A percentile compares a stretch with the other conserved stretches of the same genome.
Evolutionary conservation across 768 basidiomycete genomes (phyloP).

Genomic region (Postia placenta): DNA sequence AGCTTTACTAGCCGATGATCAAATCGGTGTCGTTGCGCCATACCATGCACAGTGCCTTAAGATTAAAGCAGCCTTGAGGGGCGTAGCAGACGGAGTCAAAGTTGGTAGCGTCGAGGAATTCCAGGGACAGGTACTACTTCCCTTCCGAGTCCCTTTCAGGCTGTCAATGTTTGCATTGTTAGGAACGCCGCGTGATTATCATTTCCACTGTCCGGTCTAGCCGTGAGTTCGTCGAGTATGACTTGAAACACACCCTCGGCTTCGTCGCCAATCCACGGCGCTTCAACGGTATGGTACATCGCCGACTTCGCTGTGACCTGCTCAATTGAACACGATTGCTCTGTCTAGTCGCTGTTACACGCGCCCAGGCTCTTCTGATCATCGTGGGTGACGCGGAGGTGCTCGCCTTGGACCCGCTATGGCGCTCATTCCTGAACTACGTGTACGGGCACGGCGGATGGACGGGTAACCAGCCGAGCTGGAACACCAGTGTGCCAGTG

Average conservation of each 20-base stretch:
- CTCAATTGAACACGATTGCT: neutral
- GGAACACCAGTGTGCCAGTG: slow-evolving; percentile 31
- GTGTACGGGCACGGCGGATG: slow-evolving; percentile 45
- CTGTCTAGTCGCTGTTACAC: slow-evolving; percentile 54
- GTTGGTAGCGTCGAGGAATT: slow-evolving; percentile 38
- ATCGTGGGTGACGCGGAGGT: slow-evolving; percentile 56
- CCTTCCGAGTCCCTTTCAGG: neutral
- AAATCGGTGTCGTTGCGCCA: slow-evolving; percentile 36
- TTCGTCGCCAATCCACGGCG: slow-evolving; percentile 31
- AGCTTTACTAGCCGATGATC: slow-evolving; percentile 16
- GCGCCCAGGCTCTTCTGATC: slow-evolving; percentile 58
- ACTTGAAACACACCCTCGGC: slow-evolving; percentile 26
- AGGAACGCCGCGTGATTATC: slow-evolving; percentile 34
- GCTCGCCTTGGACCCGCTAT: slow-evolving; percentile 52
- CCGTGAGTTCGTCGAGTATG: slow-evolving; percentile 22
- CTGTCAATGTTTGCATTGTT: neutral
- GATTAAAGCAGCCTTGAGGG: slow-evolving; percentile 23
- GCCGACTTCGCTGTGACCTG: neutral
- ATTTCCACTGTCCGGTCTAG: slow-evolving; percentile 31
- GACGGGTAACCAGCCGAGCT: slow-evolving; percentile 33
- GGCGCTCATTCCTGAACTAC: slow-evolving; percentile 58
- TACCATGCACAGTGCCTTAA: slow-evolving; percentile 33
- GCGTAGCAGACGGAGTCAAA: slow-evolving; percentile 17
- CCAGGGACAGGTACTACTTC: slow-evolving; percentile 32
- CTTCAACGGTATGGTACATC: slow-evolving; percentile 30